Conservation (phyloP, 2,329 filamentous ascomycete species). For the Aspergillus latus region DNA sequence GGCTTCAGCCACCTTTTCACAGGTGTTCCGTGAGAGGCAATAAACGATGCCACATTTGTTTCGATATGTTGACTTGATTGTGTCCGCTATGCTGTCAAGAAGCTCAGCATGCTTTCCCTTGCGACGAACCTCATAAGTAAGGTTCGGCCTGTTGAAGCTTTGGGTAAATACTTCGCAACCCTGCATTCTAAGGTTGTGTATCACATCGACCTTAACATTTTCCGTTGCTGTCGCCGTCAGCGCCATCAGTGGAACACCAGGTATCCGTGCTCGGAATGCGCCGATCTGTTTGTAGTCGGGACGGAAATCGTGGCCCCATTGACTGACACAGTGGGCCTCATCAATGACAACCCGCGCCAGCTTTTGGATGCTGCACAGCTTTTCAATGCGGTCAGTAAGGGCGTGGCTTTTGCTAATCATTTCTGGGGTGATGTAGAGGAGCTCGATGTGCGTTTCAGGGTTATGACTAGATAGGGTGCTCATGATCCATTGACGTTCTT, state of each 20-base stretch:
- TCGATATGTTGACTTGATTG: slow-evolving; percentile 68
- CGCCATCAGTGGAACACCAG: slow-evolving; percentile 85
- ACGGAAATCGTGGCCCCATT: slow-evolving; percentile 98
- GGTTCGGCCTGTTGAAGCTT: slow-evolving; percentile 95
- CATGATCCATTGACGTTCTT: slow-evolving; percentile 67
- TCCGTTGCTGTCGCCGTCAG: slow-evolving; percentile 92
- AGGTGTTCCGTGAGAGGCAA: slow-evolving; percentile 79
- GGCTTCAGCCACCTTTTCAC: slow-evolving; percentile 74
- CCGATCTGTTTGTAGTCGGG: slow-evolving; percentile 92
- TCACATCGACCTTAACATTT: slow-evolving; percentile 88
- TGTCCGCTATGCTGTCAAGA: slow-evolving; percentile 53
- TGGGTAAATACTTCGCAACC: slow-evolving; percentile 78
- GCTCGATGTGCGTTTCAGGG: slow-evolving; percentile 74
- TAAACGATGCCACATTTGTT: slow-evolving; percentile 88
- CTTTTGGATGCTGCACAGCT: slow-evolving; percentile 67
- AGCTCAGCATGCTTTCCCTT: slow-evolving; percentile 64
- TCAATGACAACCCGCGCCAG: slow-evolving; percentile 94
- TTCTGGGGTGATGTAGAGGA: slow-evolving; percentile 94
- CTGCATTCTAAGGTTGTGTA: slow-evolving; percentile 82
- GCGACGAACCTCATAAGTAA: slow-evolving; percentile 78
- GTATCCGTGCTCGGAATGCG: slow-evolving; percentile 68
- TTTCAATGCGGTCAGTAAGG: slow-evolving; percentile 65
- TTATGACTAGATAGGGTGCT: slow-evolving; percentile 60
- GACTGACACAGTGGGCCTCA: slow-evolving; percentile 98
- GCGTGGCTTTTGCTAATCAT: slow-evolving; percentile 82